A percentile compares a stretch with the other conserved stretches of the same genome.
phyloP scores from a whole-genome alignment of 78 protist species.

The Cavenderia fasciculata region DNA sequence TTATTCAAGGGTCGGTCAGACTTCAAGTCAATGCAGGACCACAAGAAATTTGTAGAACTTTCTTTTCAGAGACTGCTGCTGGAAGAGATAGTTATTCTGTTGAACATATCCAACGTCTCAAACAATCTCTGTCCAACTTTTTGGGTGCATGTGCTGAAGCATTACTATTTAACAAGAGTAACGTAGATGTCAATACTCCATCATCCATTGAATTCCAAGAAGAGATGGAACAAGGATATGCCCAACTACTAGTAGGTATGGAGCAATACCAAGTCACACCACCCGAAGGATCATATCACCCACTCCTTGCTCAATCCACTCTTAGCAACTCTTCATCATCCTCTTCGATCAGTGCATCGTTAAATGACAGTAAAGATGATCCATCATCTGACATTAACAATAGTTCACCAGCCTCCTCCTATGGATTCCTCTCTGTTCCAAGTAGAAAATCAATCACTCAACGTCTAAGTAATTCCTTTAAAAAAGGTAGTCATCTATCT shows the following conservation, averaged over 20 bases:
- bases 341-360: slow-evolving; percentile 3
- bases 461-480: slow-evolving; percentile 28
- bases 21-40: slow-evolving; percentile 70
- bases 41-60: slow-evolving; percentile 60
- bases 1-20: slow-evolving; percentile 58
- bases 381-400: neutral
- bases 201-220: slow-evolving; percentile 57
- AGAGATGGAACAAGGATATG: slow-evolving; percentile 70
- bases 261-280: slow-evolving; percentile 24
- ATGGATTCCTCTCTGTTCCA: neutral
- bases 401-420: neutral
- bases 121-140: neutral
- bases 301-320: neutral
- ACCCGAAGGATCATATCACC: slow-evolving; percentile 45
- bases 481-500: slow-evolving; percentile 4
- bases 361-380: neutral
- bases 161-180: neutral
- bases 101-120: slow-evolving; percentile 7
- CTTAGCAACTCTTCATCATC: neutral
- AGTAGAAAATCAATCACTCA: slow-evolving; percentile 55
- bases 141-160: slow-evolving; percentile 54
- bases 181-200: neutral
- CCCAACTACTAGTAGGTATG: slow-evolving; percentile 23
- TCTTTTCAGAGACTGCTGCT: slow-evolving; percentile 9
- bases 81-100: neutral